Conservation (phyloP, 2,329 filamentous ascomycete species). For the Knoxdaviesia proteae region DNA sequence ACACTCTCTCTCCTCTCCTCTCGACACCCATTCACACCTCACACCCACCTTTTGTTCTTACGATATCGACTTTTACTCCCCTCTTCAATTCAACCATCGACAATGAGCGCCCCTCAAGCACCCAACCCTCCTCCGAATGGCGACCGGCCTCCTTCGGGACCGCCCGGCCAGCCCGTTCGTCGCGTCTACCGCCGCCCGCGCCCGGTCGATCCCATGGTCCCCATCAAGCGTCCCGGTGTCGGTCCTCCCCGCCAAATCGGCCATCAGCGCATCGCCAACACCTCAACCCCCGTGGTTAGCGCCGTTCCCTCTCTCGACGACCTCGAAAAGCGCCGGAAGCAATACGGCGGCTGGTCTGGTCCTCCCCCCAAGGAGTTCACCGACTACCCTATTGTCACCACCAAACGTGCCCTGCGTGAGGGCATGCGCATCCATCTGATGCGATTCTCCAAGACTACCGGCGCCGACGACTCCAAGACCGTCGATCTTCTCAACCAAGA, state of each 20-base stretch:
- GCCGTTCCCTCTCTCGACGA: slow-evolving; percentile 3
- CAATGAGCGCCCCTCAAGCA: slow-evolving; percentile 23
- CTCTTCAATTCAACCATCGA: slow-evolving; percentile 2
- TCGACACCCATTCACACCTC: neutral
- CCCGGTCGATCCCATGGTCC: slow-evolving; percentile 4
- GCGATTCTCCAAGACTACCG: slow-evolving; percentile 45
- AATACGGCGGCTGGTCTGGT: slow-evolving; percentile 37
- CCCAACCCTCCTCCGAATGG: slow-evolving; percentile 12
- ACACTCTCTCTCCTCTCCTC: neutral
- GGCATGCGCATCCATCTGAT: slow-evolving; percentile 75
- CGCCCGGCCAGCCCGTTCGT: slow-evolving; percentile 1
- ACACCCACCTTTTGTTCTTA: neutral
- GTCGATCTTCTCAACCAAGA: slow-evolving; percentile 49
- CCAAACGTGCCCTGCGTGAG: slow-evolving; percentile 59
- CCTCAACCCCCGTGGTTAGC: slow-evolving; percentile 1
- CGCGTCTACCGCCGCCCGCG: slow-evolving; percentile 3
- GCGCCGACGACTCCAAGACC: slow-evolving; percentile 27
- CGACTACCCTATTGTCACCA: slow-evolving; percentile 54
- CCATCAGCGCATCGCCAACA: slow-evolving; percentile 3
- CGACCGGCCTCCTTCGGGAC: slow-evolving; percentile 5
- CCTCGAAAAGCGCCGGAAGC: slow-evolving; percentile 19
- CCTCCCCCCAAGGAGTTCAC: slow-evolving; percentile 25
- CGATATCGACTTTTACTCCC: neutral
- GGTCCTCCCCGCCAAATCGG: slow-evolving; percentile 2
- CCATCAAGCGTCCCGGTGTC: slow-evolving; percentile 2